Conservation (phyloP, 805 yeast genomes). For the Wickerhamiella brachini region DNA sequence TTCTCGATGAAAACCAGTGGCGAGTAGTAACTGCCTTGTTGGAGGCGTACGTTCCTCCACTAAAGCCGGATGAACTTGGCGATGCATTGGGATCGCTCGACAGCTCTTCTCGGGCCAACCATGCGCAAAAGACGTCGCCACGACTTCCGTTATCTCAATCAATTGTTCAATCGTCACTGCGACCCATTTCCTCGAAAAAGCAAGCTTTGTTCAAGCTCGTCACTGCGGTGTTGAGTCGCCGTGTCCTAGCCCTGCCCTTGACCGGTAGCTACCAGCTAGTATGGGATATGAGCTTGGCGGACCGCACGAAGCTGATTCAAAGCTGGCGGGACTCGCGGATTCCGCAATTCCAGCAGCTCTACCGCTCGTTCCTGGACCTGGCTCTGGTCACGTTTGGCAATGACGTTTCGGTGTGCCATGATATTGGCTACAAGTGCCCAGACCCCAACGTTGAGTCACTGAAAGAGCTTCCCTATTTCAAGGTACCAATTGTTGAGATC, state of each 20-base stretch:
- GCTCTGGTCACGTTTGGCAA: constrained; percentile 5
- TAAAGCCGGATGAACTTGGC: neutral
- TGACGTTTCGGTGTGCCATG: neutral
- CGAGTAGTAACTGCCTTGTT: neutral
- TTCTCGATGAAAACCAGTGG: constrained; percentile 2
- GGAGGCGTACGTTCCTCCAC: constrained; percentile 1
- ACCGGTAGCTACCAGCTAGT: constrained; percentile 15
- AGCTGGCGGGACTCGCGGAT: constrained; percentile 33
- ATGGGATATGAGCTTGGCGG: constrained; percentile 18
- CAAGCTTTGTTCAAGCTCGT: constrained; percentile 10
- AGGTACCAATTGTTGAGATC: neutral
- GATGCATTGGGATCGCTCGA: neutral
- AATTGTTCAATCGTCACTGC: neutral
- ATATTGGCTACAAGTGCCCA: constrained; percentile 7
- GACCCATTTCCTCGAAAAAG: neutral
- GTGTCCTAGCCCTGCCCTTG: constrained; percentile 15
- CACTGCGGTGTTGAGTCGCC: constrained; percentile 13
- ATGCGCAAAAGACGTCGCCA: neutral
- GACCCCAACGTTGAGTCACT: constrained; percentile 7
- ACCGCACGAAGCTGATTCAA: constrained; percentile 25
- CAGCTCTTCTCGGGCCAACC: neutral
- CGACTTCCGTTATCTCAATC: neutral
- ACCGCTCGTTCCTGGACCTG: constrained; percentile 22
- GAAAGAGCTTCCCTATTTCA: neutral
- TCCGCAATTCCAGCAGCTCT: constrained; percentile 26